Conservation (phyloP, 495 filamentous ascomycete species). For the Cercophora samala region DNA sequence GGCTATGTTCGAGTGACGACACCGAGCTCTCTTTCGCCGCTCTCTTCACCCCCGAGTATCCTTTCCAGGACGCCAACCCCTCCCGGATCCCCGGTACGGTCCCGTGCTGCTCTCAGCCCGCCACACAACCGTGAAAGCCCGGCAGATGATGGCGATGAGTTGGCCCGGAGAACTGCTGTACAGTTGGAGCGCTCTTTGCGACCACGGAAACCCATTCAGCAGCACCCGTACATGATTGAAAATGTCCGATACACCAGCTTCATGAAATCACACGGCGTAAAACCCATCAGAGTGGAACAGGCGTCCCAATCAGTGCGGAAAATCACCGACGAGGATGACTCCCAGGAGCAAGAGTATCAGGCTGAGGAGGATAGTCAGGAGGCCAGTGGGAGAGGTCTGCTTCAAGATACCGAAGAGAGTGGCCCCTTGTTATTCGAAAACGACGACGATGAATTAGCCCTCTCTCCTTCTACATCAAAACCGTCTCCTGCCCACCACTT, state of each 20-base stretch:
- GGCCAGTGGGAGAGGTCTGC: slow-evolving; percentile 19
- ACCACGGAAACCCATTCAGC: slow-evolving; percentile 69
- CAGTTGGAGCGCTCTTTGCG: slow-evolving; percentile 51
- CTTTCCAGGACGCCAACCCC: slow-evolving; percentile 18
- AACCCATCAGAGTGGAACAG: slow-evolving; percentile 54
- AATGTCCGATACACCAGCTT: slow-evolving; percentile 60
- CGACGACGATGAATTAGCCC: slow-evolving; percentile 31
- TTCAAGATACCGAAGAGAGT: slow-evolving; percentile 29
- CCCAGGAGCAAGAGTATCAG: slow-evolving; percentile 48
- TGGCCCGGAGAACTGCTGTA: slow-evolving; percentile 19
- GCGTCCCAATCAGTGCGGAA: slow-evolving; percentile 31
- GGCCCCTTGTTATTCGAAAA: slow-evolving; percentile 25
- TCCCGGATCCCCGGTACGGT: slow-evolving; percentile 11
- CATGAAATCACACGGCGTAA: slow-evolving; percentile 60
- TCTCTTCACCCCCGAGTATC: slow-evolving; percentile 20
- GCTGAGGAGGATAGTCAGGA: slow-evolving; percentile 52
- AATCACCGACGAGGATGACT: slow-evolving; percentile 38
- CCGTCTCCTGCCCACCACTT: slow-evolving; percentile 25
- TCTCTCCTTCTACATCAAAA: slow-evolving; percentile 30
- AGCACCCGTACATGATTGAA: slow-evolving; percentile 70
- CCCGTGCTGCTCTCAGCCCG: neutral
- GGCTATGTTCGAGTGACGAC: slow-evolving; percentile 17
- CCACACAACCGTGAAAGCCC: neutral
- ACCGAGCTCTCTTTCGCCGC: neutral
- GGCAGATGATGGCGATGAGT: slow-evolving; percentile 20